phyloP scores from a whole-genome alignment of 116 monocot species.

The Dioscorea cayenensis region DNA sequence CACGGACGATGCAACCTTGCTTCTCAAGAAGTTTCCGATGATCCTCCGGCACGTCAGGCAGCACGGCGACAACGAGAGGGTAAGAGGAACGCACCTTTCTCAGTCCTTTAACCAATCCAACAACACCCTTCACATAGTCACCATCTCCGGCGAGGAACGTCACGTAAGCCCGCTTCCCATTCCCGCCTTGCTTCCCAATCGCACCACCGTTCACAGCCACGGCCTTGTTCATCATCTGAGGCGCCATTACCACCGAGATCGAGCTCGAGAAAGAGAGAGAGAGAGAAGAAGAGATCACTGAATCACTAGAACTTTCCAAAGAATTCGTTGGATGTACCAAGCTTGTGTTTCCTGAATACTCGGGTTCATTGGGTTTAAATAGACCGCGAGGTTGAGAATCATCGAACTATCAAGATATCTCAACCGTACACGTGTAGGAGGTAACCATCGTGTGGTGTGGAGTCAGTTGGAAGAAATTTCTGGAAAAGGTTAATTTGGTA shows the following conservation, averaged over 20 bases:
- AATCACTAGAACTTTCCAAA: background rate
- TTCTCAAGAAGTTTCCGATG: constrained; percentile 22
- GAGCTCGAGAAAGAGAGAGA: constrained; percentile 2
- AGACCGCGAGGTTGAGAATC: background rate
- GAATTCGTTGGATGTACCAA: background rate
- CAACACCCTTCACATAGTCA: constrained; percentile 42
- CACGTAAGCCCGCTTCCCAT: constrained; percentile 15
- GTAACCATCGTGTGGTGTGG: background rate
- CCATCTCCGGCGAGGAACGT: constrained; percentile 46
- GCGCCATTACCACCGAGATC: background rate
- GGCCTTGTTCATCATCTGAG: background rate
- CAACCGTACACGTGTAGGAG: background rate
- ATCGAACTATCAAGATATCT: background rate
- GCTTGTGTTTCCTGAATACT: background rate
- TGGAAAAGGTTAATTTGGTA: background rate
- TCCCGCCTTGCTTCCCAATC: background rate
- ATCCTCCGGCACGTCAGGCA: constrained; percentile 30
- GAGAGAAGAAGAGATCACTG: background rate
- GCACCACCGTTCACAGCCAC: background rate
- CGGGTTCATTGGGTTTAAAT: background rate
- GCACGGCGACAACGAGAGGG: constrained; percentile 45
- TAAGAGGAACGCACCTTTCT: constrained; percentile 27
- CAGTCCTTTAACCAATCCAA: constrained; percentile 38
- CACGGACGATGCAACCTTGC: constrained; percentile 38
- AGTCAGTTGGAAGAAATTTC: background rate